A percentile compares a stretch with the other conserved stretches of the same genome.
Evolutionary conservation across 2,329 filamentous ascomycete species (phyloP).

Genomic region (Zasmidium angulare): DNA sequence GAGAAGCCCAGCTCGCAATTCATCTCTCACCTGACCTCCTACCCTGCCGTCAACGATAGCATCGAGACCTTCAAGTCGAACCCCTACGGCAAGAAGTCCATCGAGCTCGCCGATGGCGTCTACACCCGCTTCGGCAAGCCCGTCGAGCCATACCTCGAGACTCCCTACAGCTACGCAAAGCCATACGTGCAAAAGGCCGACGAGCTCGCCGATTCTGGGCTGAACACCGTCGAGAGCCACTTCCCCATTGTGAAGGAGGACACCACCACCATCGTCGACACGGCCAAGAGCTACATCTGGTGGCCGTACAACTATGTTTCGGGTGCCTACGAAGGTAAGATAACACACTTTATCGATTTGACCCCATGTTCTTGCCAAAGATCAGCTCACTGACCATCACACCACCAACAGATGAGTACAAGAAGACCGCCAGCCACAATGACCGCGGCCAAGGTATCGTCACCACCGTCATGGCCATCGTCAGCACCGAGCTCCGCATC

Average conservation of each 20-base stretch:
- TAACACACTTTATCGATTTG: not conserved
- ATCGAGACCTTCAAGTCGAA: conserved; percentile 77
- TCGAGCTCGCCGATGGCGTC: conserved; percentile 71
- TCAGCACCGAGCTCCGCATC: conserved; percentile 37
- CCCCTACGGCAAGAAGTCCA: conserved; percentile 78
- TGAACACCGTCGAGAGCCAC: conserved; percentile 50
- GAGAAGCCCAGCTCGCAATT: conserved; percentile 51
- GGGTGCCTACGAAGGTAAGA: conserved; percentile 34
- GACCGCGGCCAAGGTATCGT: conserved; percentile 29
- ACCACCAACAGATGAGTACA: conserved; percentile 36
- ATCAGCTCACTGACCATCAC: not conserved
- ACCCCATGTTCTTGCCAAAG: not conserved
- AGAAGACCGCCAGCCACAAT: conserved; percentile 36
- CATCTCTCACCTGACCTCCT: conserved; percentile 68
- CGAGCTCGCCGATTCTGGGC: conserved; percentile 57
- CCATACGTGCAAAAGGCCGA: conserved; percentile 86
- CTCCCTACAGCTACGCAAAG: conserved; percentile 76
- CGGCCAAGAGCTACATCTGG: conserved; percentile 63
- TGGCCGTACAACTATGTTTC: conserved; percentile 45
- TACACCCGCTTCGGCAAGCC: conserved; percentile 77
- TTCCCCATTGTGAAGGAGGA: conserved; percentile 60
- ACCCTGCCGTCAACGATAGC: conserved; percentile 78
- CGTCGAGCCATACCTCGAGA: conserved; percentile 73
- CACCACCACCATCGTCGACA: conserved; percentile 55
- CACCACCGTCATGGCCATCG: conserved; percentile 33